Evolutionary conservation across 371 early-diverging fungal species (phyloP).

Genomic region (Mortierella sp.): DNA sequence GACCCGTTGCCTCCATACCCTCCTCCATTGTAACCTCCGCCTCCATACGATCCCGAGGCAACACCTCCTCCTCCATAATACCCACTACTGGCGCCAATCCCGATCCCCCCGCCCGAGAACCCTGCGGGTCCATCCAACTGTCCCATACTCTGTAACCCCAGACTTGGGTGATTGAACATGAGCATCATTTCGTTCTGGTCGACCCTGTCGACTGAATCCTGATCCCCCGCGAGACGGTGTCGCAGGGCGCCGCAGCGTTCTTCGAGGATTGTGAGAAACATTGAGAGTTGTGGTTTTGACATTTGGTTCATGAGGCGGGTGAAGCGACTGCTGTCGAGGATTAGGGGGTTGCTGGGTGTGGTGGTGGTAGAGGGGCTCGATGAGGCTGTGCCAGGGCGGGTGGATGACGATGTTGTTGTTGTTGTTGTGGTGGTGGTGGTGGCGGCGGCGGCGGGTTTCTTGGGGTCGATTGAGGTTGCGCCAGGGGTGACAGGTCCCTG

Average conservation of each 20-base stretch:
- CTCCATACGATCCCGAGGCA: not conserved
- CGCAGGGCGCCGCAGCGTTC: slow-evolving; percentile 55
- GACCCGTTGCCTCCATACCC: not conserved
- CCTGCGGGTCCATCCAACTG: not conserved
- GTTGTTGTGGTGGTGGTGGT: too few relatives aligned
- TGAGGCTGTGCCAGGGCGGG: slow-evolving; percentile 12
- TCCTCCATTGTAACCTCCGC: not conserved
- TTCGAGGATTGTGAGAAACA: slow-evolving; percentile 56
- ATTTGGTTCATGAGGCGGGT: slow-evolving; percentile 57
- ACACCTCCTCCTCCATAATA: not conserved
- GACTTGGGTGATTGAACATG: slow-evolving; percentile 41
- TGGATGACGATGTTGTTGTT: not conserved
- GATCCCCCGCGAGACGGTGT: slow-evolving; percentile 54
- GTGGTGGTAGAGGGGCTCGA: slow-evolving; percentile 10
- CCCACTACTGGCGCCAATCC: not conserved
- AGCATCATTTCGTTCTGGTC: slow-evolving; percentile 57
- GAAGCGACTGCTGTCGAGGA: slow-evolving; percentile 53
- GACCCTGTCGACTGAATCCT: slow-evolving; percentile 36
- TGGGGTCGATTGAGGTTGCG: not conserved
- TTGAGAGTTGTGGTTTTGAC: slow-evolving; percentile 52
- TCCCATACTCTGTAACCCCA: slow-evolving; percentile 8
- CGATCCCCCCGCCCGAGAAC: not conserved
- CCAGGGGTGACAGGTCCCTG: not conserved
- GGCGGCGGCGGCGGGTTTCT: slow-evolving; percentile 19
- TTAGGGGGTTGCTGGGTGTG: slow-evolving; percentile 30